Evolutionary conservation across 805 yeast genomes (phyloP), one percentile per base, ranked within the genome.

Genomic region (Lipomyces yamadae): DNA sequence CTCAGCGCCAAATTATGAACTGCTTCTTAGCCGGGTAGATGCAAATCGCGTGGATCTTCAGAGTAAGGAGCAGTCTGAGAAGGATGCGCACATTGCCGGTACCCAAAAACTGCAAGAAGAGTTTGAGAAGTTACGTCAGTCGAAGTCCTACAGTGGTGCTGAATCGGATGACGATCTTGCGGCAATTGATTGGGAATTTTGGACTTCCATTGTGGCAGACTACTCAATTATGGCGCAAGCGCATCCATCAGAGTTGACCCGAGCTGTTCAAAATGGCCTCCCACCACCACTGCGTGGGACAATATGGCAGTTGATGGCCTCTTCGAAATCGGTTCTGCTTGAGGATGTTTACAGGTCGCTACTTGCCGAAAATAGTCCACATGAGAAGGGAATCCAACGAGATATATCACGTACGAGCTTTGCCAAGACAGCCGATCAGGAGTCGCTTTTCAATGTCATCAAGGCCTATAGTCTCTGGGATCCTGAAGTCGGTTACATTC

Each of bases 401-500:
- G 99, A 94, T 78, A 80, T 94, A 64, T 83, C 90, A 30, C 84
- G 98, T 73, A 95, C 98, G 0, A 86, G 93, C 64, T 92, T 91
- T 78, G 88, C 90, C 68, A 85, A 91, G 65, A 82, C 82, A 34
- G 85, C 86, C 60, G 87, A 88, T 73, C 79, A 83, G 11, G 88
- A 85, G 42, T 87, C 91, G 60, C 79, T 95, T 45, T 90, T 82
- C 74, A 86, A 87, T 64, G 88, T 95, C 35, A 84, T 95, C 69
- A 90, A 90, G 74, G 93, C 92, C 0, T 95, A 94, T 79, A 86
- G 95, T 30, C 79, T 91, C 58, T 89, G 85, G 76, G 98, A 95
- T 76, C 87, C 90, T 0, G 98, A 93, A 61, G 97, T 95, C 60
- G 99, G 99, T 0, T 95, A 95, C 75, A 95, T 98, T 1, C 99